These are phyloP conservation scores for Aspergillus hortae DNA, from an alignment of 2,329 filamentous ascomycete genomes.

Conservation along the genomic window DNA sequence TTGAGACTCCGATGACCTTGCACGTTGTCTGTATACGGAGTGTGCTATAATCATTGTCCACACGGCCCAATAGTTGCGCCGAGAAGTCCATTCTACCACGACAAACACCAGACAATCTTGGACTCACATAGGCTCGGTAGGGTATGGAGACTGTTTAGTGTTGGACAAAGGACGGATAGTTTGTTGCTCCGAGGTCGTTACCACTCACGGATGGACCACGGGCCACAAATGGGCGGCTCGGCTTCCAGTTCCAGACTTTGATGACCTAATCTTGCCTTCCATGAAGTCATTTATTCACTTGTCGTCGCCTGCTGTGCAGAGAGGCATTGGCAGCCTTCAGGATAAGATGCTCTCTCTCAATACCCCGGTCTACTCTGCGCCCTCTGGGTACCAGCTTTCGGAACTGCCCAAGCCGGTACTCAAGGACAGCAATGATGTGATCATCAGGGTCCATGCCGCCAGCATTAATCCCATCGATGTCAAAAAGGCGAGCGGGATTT, in stretches of 20 bases:
- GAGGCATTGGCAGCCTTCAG: not conserved
- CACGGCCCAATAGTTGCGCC: not conserved
- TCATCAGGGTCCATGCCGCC: conserved; percentile 43
- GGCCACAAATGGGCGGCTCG: too few species aligned
- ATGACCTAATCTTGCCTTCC: not conserved
- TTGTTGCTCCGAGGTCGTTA: not conserved
- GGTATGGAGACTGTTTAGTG: not conserved
- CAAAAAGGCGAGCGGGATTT: conserved; percentile 36
- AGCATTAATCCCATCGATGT: conserved; percentile 47
- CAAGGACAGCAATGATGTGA: conserved; percentile 16
- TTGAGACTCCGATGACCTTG: not conserved
- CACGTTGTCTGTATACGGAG: not conserved
- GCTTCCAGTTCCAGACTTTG: not conserved
- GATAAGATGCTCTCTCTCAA: conserved; percentile 17
- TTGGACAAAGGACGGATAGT: not conserved
- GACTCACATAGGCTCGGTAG: not conserved
- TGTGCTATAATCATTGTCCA: not conserved
- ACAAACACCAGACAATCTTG: not conserved
- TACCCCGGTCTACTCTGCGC: conserved; percentile 15
- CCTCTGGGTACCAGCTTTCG: conserved; percentile 17
- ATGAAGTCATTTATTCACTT: not conserved
- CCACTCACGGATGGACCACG: not conserved
- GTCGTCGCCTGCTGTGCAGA: not conserved
- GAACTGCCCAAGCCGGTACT: conserved; percentile 19
- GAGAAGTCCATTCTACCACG: not conserved